Evolutionary conservation across 306 rosid genomes (phyloP).

Genomic region (Quercus robur): DNA sequence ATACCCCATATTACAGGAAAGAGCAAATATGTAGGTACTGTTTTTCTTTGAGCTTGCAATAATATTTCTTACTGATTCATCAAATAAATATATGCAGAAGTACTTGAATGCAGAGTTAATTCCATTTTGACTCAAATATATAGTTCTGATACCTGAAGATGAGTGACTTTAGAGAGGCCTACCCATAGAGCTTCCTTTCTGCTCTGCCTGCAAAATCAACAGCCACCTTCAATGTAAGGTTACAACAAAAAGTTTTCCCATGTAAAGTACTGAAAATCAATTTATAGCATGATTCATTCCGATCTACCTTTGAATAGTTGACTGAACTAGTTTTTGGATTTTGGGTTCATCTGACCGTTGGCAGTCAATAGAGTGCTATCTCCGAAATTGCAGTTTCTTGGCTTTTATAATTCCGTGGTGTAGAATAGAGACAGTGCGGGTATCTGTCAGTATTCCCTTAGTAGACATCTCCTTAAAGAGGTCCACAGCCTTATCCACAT

Average conservation of each 20-base stretch:
- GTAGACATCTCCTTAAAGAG: constrained; percentile 53
- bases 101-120: background rate
- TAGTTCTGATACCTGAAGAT: constrained; percentile 13
- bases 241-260: constrained; percentile 20
- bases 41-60: too few species aligned
- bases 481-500: constrained; percentile 32
- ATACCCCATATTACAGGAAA: too few species aligned
- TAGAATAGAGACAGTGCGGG: constrained; percentile 25
- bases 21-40: too few species aligned
- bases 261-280: background rate
- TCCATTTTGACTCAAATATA: background rate
- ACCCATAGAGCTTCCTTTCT: constrained; percentile 7
- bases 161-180: constrained; percentile 5
- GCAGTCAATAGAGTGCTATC: constrained; percentile 13
- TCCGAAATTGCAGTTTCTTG: constrained; percentile 39
- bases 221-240: constrained; percentile 12
- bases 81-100: background rate
- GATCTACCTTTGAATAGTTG: constrained; percentile 14
- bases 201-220: constrained; percentile 17
- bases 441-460: constrained; percentile 45
- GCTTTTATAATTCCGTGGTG: constrained; percentile 52
- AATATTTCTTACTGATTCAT: too few species aligned
- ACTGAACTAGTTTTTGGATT: constrained; percentile 5
- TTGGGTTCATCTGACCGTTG: constrained; percentile 11
- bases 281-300: background rate